Base-by-base conservation (phyloP, 257 asterid species). In the Sherardia arvensis region DNA sequence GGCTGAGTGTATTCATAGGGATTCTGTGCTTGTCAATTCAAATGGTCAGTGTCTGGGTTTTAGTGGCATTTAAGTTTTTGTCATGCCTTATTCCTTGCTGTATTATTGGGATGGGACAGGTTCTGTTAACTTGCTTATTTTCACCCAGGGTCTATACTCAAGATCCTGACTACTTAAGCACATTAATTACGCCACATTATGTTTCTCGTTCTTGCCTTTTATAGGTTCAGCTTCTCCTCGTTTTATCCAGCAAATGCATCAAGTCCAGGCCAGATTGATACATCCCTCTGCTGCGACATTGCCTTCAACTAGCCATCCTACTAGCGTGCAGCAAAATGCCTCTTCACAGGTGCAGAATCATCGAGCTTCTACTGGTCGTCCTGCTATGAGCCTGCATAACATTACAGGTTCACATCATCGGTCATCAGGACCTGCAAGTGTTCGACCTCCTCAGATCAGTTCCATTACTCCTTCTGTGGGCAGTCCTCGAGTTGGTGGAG, bases 361-460 rank as follows among this genome's bases (percentile, higher is more conserved):
- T 25, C 79, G 40, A 53, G 17, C 81, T 33, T 43, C 51, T 14
- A 15, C 51, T 3, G n/a, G 51, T 6, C 51, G 7, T 43, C 51
- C 51, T 15, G 6, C 20, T 43, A 17, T 43, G 51, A 4, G 51
- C n/a, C n/a, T 43, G 51, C 51, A 5, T 15, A 43, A 10, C 20
- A 43, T 14, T 17, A 10, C 47, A 38, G 12, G 47, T 38, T 38
- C 51, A 15, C 20, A 58, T 69, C 81, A 65, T 25, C 79, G 40
- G 57, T 25, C 81, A 33, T 32, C 81, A 34, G 72, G 82, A 59
- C 82, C 38, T 65, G 64, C 88, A n/a, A 71, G 76, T 62, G 17
- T 68, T 36, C 68, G 91, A 59, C 92, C 96, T 4, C 96, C 84
- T 12, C 70, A 65, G 73, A 84, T 91, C 54, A 56, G 79, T 61